Evolutionary conservation across 2,329 filamentous ascomycete genomes (phyloP), one percentile per base, ranked within the genome.

Genomic region (Proliferodiscus dingleyae): DNA sequence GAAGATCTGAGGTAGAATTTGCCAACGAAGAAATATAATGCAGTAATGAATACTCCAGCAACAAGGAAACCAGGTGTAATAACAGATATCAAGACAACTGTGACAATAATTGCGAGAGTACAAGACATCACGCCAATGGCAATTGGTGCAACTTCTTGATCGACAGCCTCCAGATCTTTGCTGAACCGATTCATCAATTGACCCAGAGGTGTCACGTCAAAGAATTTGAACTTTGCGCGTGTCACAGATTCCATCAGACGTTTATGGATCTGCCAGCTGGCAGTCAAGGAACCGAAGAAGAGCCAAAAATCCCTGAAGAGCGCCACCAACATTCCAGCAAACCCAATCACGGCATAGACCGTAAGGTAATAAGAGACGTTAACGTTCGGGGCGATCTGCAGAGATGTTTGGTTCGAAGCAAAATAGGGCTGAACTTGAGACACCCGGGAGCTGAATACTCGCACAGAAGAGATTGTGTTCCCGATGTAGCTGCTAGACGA

Each of bases 161-260:
- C 93, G 16, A 98, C 77, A 9, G 89, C 83, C 65, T 98, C 90
- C 11, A 98, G 79, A 64, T 98, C 93, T 67, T 97, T 97, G 64
- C 91, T 97, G 70, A 98, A 98, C 16, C 93, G 82, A 67, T 98
- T 98, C 84, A 97, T 97, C 60, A 98, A 76, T 67, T 96, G 91
- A 10, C 93, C 93, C 0, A 97, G 78, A 2, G 93, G 93, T 0
- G 93, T 98, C 1, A 91, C 86, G 61, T 98, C 93, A 61, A 98
- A 98, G 71, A 98, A 98, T 63, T 87, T 89, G 74, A 98, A 97
- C 64, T 89, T 91, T 23, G 93, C 93, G 55, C 90, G 82, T 11
- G 88, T 85, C 19, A 98, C 81, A 1, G 85, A 75, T 22, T 79
- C 75, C 64, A 98, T 85, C 44, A 98, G 73, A 28, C 78, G 73